phyloP scores from a whole-genome alignment of 2,329 filamentous ascomycete species.

The Cercospora sp. region DNA sequence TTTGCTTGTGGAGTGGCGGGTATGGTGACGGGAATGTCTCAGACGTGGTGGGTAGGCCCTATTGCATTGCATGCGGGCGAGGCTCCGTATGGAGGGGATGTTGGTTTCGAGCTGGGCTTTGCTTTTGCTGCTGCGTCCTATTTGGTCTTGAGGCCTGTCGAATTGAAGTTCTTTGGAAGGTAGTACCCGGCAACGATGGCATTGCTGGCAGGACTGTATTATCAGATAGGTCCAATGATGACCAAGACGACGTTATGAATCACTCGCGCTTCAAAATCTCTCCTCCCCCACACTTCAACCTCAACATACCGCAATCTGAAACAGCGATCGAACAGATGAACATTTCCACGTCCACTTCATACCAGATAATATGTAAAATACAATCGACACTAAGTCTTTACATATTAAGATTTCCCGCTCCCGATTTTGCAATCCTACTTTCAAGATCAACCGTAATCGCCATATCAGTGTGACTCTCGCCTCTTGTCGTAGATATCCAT shows the following conservation, averaged over 20 bases:
- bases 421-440: neutral
- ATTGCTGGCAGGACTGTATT: neutral
- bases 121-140: conserved; percentile 58
- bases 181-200: conserved; percentile 13
- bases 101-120: conserved; percentile 67
- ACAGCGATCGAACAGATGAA: neutral
- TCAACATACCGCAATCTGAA: neutral
- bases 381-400: neutral
- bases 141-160: conserved; percentile 51
- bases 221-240: neutral
- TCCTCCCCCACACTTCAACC: neutral
- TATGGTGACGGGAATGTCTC: conserved; percentile 68
- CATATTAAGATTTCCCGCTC: neutral
- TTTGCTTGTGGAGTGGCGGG: conserved; percentile 66
- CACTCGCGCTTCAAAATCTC: neutral
- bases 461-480: conserved; percentile 1
- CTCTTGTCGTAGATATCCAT: neutral
- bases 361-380: neutral
- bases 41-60: conserved; percentile 68
- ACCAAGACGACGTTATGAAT: neutral
- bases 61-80: conserved; percentile 61
- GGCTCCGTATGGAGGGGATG: conserved; percentile 55
- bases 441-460: neutral
- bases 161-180: conserved; percentile 44
- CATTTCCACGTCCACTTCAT: neutral